These are phyloP conservation scores for Colletotrichum incanum DNA, from an alignment of 2,329 filamentous ascomycete genomes.

Conservation along the genomic window DNA sequence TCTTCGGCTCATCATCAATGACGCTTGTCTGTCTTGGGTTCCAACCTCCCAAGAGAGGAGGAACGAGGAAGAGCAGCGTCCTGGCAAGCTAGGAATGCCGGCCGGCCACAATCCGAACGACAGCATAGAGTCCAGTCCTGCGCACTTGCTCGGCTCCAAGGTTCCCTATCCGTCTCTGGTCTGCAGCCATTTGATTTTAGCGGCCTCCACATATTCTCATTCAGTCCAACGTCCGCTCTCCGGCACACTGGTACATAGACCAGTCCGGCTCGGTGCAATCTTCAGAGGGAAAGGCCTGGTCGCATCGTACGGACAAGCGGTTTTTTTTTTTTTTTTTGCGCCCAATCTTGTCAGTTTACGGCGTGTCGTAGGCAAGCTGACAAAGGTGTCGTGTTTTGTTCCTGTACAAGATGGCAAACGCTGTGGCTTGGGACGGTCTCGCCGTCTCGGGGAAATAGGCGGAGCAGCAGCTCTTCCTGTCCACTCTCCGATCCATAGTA, in stretches of 20 bases:
- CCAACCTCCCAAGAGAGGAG: slow-evolving; percentile 4
- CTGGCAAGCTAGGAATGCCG: slow-evolving; percentile 28
- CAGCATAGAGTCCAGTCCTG: slow-evolving; percentile 5
- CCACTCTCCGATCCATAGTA: neutral
- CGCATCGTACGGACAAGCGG: slow-evolving; percentile 29
- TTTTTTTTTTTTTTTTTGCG: slow-evolving; percentile 6
- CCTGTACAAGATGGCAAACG: neutral
- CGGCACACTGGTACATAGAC: slow-evolving; percentile 27
- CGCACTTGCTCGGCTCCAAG: neutral
- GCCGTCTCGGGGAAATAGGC: slow-evolving; percentile 14
- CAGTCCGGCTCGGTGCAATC: slow-evolving; percentile 30
- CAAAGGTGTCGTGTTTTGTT: slow-evolving; percentile 11
- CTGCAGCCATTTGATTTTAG: slow-evolving; percentile 30
- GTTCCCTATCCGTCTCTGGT: slow-evolving; percentile 18
- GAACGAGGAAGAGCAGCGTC: slow-evolving; percentile 6
- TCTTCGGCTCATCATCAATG: slow-evolving; percentile 13
- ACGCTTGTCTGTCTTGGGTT: slow-evolving; percentile 21
- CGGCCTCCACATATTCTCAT: slow-evolving; percentile 39
- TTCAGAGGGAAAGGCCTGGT: slow-evolving; percentile 28
- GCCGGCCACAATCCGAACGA: slow-evolving; percentile 41
- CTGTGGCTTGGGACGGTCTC: slow-evolving; percentile 8
- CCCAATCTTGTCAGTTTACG: slow-evolving; percentile 18
- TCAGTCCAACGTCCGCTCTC: slow-evolving; percentile 39
- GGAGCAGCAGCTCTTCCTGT: slow-evolving; percentile 19
- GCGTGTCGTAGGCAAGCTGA: slow-evolving; percentile 21